phyloP scores from a whole-genome alignment of 1,284 basidiomycete species.

The Abortiporus biennis region DNA sequence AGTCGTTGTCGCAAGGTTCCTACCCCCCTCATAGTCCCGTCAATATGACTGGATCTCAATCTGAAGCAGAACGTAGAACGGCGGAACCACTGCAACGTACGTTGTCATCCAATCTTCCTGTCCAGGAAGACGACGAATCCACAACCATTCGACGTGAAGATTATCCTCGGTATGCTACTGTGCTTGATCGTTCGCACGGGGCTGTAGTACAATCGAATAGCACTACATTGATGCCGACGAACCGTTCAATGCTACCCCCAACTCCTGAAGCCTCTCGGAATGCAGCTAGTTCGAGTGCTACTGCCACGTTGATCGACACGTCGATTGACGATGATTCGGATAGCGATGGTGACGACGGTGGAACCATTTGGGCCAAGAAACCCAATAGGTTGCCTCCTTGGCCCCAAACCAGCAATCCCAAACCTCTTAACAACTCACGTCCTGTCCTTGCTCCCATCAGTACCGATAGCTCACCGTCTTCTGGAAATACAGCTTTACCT shows the following conservation, averaged over 20 bases:
- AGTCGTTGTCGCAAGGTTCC: slow-evolving; percentile 6
- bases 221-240: neutral
- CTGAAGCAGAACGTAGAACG: slow-evolving; percentile 2
- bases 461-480: slow-evolving; percentile 20
- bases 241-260: neutral
- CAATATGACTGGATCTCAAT: neutral
- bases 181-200: too few species aligned
- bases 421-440: slow-evolving; percentile 10
- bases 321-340: slow-evolving; percentile 37
- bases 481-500: slow-evolving; percentile 11
- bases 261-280: neutral
- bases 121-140: slow-evolving; percentile 10
- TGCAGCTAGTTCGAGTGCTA: neutral
- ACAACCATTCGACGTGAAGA: slow-evolving; percentile 14
- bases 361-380: slow-evolving; percentile 26
- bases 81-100: slow-evolving; percentile 11
- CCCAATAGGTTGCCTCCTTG: slow-evolving; percentile 19
- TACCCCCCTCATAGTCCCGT: slow-evolving; percentile 55
- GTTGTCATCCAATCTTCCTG: slow-evolving; percentile 11
- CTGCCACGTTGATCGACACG: slow-evolving; percentile 1
- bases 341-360: slow-evolving; percentile 34
- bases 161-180: slow-evolving; percentile 4
- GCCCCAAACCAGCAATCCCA: slow-evolving; percentile 9
- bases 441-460: slow-evolving; percentile 23
- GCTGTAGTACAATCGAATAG: too few species aligned